phyloP scores from a whole-genome alignment of 495 filamentous ascomycete species.

The Trichoderma reesei region DNA sequence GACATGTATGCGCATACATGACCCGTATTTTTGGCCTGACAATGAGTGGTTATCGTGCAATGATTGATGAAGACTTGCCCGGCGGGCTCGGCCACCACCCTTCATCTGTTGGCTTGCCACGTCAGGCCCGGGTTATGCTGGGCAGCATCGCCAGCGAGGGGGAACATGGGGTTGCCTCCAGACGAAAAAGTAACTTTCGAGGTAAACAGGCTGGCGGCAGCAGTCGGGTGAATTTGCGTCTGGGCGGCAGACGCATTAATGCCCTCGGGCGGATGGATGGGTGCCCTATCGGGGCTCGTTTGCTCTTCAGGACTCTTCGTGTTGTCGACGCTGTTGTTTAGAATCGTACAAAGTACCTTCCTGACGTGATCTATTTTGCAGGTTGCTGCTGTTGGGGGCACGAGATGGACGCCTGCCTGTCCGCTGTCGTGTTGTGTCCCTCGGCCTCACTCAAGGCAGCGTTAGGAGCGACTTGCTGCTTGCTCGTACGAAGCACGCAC shows the following conservation, averaged over 20 bases:
- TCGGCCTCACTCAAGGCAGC: not conserved
- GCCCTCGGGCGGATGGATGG: not conserved
- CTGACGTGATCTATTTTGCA: too few relatives aligned
- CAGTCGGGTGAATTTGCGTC: not conserved
- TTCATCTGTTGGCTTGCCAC: not conserved
- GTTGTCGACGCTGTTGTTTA: not conserved
- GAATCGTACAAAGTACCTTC: not conserved
- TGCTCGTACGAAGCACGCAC: too few relatives aligned
- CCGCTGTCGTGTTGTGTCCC: not conserved
- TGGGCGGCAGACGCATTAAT: not conserved
- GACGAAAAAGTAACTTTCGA: not conserved
- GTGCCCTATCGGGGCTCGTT: not conserved
- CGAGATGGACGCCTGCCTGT: not conserved
- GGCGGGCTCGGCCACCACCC: not conserved
- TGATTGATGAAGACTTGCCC: not conserved
- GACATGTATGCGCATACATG: not conserved
- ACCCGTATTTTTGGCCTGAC: not conserved
- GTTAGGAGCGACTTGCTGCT: not conserved
- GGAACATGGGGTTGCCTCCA: not conserved
- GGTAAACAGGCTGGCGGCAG: not conserved
- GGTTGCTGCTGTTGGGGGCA: not conserved
- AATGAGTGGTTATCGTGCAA: not conserved
- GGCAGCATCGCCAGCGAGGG: conserved; percentile 1
- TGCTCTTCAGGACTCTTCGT: not conserved
- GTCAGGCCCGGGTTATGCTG: not conserved